Evolutionary conservation across 2,329 filamentous ascomycete genomes (phyloP).

Genomic region (Coleophoma crateriformis): DNA sequence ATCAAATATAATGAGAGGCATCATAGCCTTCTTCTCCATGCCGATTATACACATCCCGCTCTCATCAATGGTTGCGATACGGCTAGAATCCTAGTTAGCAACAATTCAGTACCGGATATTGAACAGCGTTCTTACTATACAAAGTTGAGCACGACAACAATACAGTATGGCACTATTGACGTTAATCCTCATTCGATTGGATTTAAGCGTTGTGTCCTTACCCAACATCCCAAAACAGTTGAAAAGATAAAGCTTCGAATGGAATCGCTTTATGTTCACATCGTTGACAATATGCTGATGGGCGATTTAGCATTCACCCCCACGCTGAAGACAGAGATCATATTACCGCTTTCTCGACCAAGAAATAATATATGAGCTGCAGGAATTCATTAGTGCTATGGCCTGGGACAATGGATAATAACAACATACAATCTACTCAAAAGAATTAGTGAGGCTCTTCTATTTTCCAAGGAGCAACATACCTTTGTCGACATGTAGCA

Average conservation of each 20-base stretch:
- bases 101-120: neutral
- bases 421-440: slow-evolving; percentile 1
- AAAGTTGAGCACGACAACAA: slow-evolving; percentile 22
- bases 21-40: slow-evolving; percentile 49
- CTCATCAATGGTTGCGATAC: slow-evolving; percentile 35
- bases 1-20: slow-evolving; percentile 57
- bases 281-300: neutral
- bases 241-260: slow-evolving; percentile 54
- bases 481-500: slow-evolving; percentile 60
- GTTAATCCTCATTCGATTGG: neutral
- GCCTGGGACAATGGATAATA: neutral
- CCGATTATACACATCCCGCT: slow-evolving; percentile 54
- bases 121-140: slow-evolving; percentile 29
- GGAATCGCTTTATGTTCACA: slow-evolving; percentile 28
- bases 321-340: slow-evolving; percentile 41
- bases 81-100: slow-evolving; percentile 19
- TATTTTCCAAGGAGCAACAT: neutral
- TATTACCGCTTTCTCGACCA: slow-evolving; percentile 61
- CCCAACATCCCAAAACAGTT: slow-evolving; percentile 53
- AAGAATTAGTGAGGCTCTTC: neutral
- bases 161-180: slow-evolving; percentile 12
- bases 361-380: slow-evolving; percentile 52
- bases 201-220: slow-evolving; percentile 10
- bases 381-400: neutral
- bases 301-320: slow-evolving; percentile 26